phyloP scores from a whole-genome alignment of 371 early-diverging fungal species.

The Massospora cicadina region DNA sequence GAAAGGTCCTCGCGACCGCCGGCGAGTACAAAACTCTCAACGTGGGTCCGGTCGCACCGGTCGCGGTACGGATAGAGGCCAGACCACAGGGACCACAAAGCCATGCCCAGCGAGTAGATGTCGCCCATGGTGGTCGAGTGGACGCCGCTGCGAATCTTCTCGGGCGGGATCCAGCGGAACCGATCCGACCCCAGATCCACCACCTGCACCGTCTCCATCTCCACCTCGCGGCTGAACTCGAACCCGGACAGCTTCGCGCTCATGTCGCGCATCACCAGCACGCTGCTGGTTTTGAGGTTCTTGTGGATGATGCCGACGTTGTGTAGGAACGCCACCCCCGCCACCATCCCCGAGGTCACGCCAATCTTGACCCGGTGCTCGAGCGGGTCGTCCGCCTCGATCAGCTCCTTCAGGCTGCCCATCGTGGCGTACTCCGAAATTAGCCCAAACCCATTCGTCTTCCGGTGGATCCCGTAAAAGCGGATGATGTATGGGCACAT shows the following conservation, averaged over 20 bases:
- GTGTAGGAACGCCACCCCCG: slow-evolving; percentile 4
- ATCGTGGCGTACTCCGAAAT: slow-evolving; percentile 19
- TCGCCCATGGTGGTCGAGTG: neutral
- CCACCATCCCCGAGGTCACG: slow-evolving; percentile 1
- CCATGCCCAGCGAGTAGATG: slow-evolving; percentile 7
- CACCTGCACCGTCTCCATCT: slow-evolving; percentile 12
- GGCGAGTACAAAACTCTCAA: neutral
- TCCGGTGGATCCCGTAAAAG: slow-evolving; percentile 18
- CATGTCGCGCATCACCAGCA: slow-evolving; percentile 15
- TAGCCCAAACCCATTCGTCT: slow-evolving; percentile 17
- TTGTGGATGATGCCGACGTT: slow-evolving; percentile 20
- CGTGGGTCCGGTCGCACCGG: neutral
- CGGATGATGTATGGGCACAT: slow-evolving; percentile 18
- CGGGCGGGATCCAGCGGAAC: slow-evolving; percentile 20
- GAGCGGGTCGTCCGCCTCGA: neutral
- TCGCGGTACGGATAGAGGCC: neutral
- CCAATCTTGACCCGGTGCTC: neutral
- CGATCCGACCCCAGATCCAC: slow-evolving; percentile 19
- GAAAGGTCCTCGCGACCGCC: slow-evolving; percentile 1
- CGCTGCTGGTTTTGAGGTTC: slow-evolving; percentile 19
- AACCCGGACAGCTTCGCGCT: slow-evolving; percentile 20
- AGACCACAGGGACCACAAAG: slow-evolving; percentile 8
- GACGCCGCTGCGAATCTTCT: slow-evolving; percentile 13
- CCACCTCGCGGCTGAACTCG: slow-evolving; percentile 18
- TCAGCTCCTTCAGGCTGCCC: slow-evolving; percentile 6